Base-by-base conservation (phyloP, 1,284 basidiomycete species). In the Sporisorium scitamineum region DNA sequence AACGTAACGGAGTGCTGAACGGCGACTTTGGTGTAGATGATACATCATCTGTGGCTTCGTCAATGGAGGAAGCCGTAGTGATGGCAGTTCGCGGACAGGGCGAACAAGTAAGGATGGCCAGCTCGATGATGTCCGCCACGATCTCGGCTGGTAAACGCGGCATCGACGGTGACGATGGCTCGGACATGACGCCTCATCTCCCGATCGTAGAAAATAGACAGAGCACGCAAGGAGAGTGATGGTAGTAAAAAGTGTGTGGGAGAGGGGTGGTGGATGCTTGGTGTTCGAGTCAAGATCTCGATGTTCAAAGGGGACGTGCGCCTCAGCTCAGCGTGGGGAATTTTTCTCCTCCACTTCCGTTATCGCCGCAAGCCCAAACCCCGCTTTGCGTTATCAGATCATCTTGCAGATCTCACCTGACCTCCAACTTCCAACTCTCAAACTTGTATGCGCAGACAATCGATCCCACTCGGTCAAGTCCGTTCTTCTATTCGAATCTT, bases 121-220 rank as follows among this genome's bases (percentile, higher is more conserved):
- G 53, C 42, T 70, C 72, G 56, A 70, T 56, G 31, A 75, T 75
- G 37, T 63, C 27, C 9, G 59, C 63, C 2, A 75, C 39, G n/a
- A 75, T 67, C 50, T 75, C 72, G 14, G 68, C 61, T 11, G 72
- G 72, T 2, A 69, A 56, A 7, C 39, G 58, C 8, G 48, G 47
- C 5, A 22, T 20, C 3, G 37, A 39, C 37, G 37, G 56, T 32
- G 26, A 32, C 51, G 48, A 8, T 9, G 54, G 13, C 5, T 51
- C 18, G 41, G 10, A 10, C 65, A 67, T 67, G 32, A 39, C 50
- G 29, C 41, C 16, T 24, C 41, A 27, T 20, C 20, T n/a, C 20
- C 14, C 27, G 10, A 3, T 18, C n/a, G 31, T 22, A 11, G 18
- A 48, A 3, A 1, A 3, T 48, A 29, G 16, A 29, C 27, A 10